phyloP scores from a whole-genome alignment of 2,329 filamentous ascomycete genomes.

The Aspergillus cejpii region DNA sequence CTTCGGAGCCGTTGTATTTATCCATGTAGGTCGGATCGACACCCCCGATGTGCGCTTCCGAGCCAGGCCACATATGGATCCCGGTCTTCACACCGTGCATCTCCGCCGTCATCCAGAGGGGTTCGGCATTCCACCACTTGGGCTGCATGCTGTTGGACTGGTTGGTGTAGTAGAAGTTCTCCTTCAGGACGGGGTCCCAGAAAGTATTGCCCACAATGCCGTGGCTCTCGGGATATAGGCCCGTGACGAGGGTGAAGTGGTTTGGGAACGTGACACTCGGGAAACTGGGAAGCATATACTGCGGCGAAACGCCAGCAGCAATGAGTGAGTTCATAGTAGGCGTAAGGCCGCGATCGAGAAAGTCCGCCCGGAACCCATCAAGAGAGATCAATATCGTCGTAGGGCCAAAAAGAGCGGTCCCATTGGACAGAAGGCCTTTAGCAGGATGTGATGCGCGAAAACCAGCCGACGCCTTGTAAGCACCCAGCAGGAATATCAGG shows the following conservation, averaged over 20 bases:
- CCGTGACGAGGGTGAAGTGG: constrained; percentile 88
- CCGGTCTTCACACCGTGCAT: constrained; percentile 69
- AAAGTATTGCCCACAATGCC: constrained; percentile 92
- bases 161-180: constrained; percentile 85
- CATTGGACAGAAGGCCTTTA: constrained; percentile 56
- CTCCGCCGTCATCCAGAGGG: constrained; percentile 90
- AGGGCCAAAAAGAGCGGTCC: constrained; percentile 78
- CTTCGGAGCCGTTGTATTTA: constrained; percentile 72
- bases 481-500: constrained; percentile 49
- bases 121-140: constrained; percentile 94
- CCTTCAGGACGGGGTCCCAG: constrained; percentile 71
- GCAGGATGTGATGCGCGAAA: constrained; percentile 26
- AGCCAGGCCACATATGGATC: constrained; percentile 98
- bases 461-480: constrained; percentile 49
- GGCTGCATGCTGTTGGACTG: constrained; percentile 66
- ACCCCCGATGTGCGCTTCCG: constrained; percentile 74
- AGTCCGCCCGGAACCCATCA: constrained; percentile 93
- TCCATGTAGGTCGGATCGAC: constrained; percentile 75
- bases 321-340: constrained; percentile 74
- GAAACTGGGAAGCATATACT: constrained; percentile 90
- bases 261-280: constrained; percentile 96
- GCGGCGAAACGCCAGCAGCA: constrained; percentile 75
- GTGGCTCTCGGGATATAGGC: constrained; percentile 85
- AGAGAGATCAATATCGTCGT: constrained; percentile 92
- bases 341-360: constrained; percentile 74